A percentile compares a stretch with the other conserved stretches of the same genome.
These are phyloP conservation scores for Vitis cinerea DNA, from an alignment of 164 flowering plant genomes.

Conservation along the genomic window DNA sequence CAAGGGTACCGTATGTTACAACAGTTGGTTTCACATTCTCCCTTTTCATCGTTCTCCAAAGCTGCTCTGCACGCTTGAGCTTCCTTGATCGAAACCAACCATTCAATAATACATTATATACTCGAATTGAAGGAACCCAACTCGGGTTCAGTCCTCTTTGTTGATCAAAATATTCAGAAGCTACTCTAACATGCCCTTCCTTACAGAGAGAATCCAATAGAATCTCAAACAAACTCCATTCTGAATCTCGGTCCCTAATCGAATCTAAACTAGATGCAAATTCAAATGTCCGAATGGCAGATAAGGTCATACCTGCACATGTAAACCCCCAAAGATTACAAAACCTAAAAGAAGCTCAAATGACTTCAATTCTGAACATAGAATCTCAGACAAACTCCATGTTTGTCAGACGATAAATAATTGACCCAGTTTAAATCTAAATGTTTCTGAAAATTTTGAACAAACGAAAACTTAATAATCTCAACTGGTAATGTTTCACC, in stretches of 20 bases:
- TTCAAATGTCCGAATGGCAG: conserved; percentile 67
- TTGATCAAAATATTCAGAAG: conserved; percentile 45
- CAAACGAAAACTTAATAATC: too few relatives aligned
- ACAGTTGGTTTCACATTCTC: conserved; percentile 51
- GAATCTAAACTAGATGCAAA: conserved; percentile 34
- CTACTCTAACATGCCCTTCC: conserved; percentile 66
- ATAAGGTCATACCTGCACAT: conserved; percentile 38
- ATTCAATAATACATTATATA: conserved; percentile 68
- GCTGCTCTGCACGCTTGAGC: conserved; percentile 58
- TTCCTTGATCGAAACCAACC: conserved; percentile 74
- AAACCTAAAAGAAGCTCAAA: too few relatives aligned
- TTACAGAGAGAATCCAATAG: conserved; percentile 77
- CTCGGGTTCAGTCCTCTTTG: conserved; percentile 28
- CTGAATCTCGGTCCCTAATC: conserved; percentile 16
- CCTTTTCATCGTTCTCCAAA: conserved; percentile 57
- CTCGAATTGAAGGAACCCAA: conserved; percentile 48
- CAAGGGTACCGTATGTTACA: conserved; percentile 78
- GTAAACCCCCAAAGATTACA: background rate
- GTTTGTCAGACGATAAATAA: too few relatives aligned
- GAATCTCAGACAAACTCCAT: too few relatives aligned
- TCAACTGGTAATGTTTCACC: too few relatives aligned
- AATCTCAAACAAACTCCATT: conserved; percentile 43
- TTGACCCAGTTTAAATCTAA: too few relatives aligned
- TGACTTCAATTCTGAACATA: too few relatives aligned
- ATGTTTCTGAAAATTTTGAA: too few relatives aligned